Evolutionary conservation across 139 green algal genomes (phyloP).

Genomic region (Picochlorum sp.): DNA sequence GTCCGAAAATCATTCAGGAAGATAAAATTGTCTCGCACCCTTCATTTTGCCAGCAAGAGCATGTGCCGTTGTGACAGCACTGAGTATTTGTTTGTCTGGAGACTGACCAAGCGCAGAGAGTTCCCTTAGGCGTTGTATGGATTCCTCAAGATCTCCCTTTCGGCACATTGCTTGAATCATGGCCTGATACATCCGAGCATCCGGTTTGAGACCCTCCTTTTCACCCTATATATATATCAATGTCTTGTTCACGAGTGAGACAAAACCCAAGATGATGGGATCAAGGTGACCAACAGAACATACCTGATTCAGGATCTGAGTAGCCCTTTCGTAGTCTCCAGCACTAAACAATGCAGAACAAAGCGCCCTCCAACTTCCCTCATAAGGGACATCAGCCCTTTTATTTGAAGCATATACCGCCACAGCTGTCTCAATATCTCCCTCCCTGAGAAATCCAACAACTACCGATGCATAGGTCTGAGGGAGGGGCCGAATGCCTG

Average conservation of each 20-base stretch:
- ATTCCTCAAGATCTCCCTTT: conserved; percentile 1
- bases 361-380: not conserved
- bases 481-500: conserved; percentile 10
- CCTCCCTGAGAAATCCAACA: conserved; percentile 6
- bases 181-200: conserved; percentile 5
- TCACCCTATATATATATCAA: conserved; percentile 2
- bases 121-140: not conserved
- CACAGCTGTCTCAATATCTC: conserved; percentile 6
- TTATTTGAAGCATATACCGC: conserved; percentile 15
- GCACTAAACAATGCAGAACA: not conserved
- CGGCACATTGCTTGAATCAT: conserved; percentile 5
- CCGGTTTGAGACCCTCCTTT: conserved; percentile 8
- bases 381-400: not conserved
- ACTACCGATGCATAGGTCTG: conserved; percentile 12
- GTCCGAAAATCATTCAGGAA: not conserved
- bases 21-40: not conserved
- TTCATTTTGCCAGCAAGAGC: conserved; percentile 7
- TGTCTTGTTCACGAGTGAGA: not conserved
- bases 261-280: no score
- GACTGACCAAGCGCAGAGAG: not conserved
- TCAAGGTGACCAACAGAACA: not conserved
- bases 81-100: not conserved
- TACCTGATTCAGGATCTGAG: not conserved
- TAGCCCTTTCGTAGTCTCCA: not conserved
- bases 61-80: not conserved